Percentiles rank a stretch among this genome's conserved stretches.
These are phyloP conservation scores for Parafenestella ontariensis DNA, from an alignment of 2,329 filamentous ascomycete genomes.

Conservation along the genomic window DNA sequence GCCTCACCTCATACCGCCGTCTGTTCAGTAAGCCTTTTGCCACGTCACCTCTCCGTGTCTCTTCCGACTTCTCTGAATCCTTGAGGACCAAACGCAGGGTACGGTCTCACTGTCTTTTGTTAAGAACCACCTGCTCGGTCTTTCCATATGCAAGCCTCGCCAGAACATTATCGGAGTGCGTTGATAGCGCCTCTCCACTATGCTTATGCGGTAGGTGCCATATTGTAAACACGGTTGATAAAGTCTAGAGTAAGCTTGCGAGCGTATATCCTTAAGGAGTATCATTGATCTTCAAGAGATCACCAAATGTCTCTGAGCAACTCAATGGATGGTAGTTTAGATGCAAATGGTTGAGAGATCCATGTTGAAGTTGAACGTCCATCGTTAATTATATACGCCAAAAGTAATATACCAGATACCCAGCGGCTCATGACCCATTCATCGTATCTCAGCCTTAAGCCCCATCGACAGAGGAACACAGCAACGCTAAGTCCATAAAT, in stretches of 20 bases:
- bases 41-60: neutral
- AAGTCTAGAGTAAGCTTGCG: too few species aligned
- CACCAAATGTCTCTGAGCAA: neutral
- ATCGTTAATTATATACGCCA: slow-evolving; percentile 4
- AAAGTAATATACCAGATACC: neutral
- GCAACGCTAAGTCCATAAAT: slow-evolving; percentile 6
- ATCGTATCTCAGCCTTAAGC: neutral
- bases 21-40: neutral
- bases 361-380: neutral
- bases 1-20: neutral
- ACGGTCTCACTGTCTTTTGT: neutral
- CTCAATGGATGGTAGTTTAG: neutral
- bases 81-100: neutral
- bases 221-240: neutral
- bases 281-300: neutral
- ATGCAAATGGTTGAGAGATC: neutral
- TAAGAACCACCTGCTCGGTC: neutral
- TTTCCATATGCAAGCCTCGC: neutral
- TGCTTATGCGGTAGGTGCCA: neutral
- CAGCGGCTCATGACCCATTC: neutral
- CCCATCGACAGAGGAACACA: slow-evolving; percentile 2
- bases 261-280: too few species aligned
- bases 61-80: neutral
- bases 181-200: neutral
- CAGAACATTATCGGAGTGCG: neutral